Conservation (phyloP, 1,284 basidiomycete genomes). For the Leccinum pachyderme region DNA sequence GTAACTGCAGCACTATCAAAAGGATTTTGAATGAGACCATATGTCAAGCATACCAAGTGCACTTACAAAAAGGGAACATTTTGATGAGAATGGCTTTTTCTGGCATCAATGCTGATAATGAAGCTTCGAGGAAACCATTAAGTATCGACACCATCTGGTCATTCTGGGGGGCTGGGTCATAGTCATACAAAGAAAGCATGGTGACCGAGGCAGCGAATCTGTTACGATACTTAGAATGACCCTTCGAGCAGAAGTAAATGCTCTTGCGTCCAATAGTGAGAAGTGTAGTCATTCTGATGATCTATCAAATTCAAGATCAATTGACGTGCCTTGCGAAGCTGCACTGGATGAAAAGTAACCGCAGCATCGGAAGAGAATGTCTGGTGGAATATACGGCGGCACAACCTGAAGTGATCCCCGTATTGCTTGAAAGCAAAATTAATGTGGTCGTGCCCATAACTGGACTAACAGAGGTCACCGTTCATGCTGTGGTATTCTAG, state of each 20-base stretch:
- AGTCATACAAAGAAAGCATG: conserved; percentile 12
- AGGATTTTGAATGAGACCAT: neutral
- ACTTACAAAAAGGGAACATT: conserved; percentile 24
- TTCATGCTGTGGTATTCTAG: neutral
- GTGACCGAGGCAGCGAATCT: conserved; percentile 22
- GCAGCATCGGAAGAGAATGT: conserved; percentile 4
- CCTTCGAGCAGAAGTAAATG: neutral
- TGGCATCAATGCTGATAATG: neutral
- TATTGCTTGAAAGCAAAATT: conserved; percentile 17
- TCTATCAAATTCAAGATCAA: conserved; percentile 16
- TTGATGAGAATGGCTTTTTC: conserved; percentile 17
- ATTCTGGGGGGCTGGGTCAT: conserved; percentile 2
- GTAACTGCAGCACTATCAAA: conserved; percentile 19
- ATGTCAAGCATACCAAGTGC: no score
- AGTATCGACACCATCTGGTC: conserved; percentile 21
- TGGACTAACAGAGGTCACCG: neutral
- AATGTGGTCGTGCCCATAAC: conserved; percentile 17
- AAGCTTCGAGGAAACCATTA: conserved; percentile 14
- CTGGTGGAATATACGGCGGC: conserved; percentile 17
- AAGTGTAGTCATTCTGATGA: conserved; percentile 3
- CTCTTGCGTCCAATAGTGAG: neutral
- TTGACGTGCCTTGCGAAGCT: conserved; percentile 17
- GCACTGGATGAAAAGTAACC: conserved; percentile 8
- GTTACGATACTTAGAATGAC: neutral
- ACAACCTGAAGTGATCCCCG: conserved; percentile 16